Percentiles rank a stretch among this genome's conserved stretches.
Conservation (phyloP, 148 eudicot species). For the Cornus controversa region DNA sequence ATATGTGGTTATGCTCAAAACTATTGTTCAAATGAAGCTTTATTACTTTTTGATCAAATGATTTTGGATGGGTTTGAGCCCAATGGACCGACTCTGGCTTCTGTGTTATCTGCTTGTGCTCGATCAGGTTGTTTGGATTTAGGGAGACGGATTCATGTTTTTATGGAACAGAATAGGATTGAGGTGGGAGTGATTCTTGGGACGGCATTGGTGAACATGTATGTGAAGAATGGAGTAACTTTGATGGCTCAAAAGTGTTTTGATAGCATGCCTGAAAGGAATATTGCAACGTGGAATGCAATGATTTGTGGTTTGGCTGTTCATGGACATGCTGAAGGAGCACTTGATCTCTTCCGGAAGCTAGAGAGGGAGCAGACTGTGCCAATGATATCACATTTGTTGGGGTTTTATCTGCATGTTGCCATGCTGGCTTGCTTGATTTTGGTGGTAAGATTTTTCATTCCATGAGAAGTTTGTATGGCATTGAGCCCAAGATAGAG, state of each 20-base stretch:
- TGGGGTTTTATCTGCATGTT: slow-evolving; percentile 75
- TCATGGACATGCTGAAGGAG: slow-evolving; percentile 72
- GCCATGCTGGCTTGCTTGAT: slow-evolving; percentile 74
- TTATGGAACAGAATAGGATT: slow-evolving; percentile 41
- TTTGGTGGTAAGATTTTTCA: slow-evolving; percentile 48
- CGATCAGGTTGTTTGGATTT: slow-evolving; percentile 60
- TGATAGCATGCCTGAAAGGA: slow-evolving; percentile 53
- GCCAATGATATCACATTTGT: slow-evolving; percentile 62
- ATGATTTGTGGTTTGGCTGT: slow-evolving; percentile 82
- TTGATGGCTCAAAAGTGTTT: slow-evolving; percentile 56
- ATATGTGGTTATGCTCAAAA: slow-evolving; percentile 76
- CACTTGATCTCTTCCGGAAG: slow-evolving; percentile 46
- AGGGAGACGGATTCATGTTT: slow-evolving; percentile 57
- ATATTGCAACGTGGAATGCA: slow-evolving; percentile 77
- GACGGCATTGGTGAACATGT: slow-evolving; percentile 82
- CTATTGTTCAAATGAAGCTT: slow-evolving; percentile 42
- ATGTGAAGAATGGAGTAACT: slow-evolving; percentile 68
- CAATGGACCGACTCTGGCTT: slow-evolving; percentile 58
- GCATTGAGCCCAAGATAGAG: slow-evolving; percentile 59
- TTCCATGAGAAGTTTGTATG: slow-evolving; percentile 49
- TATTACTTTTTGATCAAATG: slow-evolving; percentile 61
- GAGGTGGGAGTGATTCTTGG: slow-evolving; percentile 66
- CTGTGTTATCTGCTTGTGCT: slow-evolving; percentile 82
- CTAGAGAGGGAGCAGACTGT: slow-evolving; percentile 33
- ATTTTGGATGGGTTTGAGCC: slow-evolving; percentile 52